Evolutionary conservation across 208 protist species (phyloP), one percentile per base, ranked within the genome.

Genomic region (Leishmania turanica): DNA sequence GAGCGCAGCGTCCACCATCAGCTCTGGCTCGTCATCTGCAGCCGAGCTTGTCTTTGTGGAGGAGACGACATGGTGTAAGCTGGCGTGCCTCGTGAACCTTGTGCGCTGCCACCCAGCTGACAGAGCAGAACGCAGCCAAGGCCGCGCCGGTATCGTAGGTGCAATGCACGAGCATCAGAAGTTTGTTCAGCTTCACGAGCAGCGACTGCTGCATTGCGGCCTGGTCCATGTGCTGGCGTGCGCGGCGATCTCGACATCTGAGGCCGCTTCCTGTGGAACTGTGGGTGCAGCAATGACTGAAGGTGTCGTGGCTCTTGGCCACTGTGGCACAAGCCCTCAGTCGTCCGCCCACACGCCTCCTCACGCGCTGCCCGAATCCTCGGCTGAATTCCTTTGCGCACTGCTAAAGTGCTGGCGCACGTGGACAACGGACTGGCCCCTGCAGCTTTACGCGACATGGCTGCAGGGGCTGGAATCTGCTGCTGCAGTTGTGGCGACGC

Each of bases 11-110:
- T 24, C 60, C 47, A n/a, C 40, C 42, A 68, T 37, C 64, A 37
- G 4, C 42, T 3, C 31, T 31, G 60, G 1, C 1, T 42, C 21
- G 53, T 42, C 40, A 31, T 13, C 27, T 31, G 54, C 17, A 40
- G 60, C 47, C 1, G 62, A 70, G 8, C 17, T 27, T 49, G 45
- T 74, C 17, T n/a, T 80, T 1, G 31, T 82, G 8, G 42, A 80
- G 6, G 78, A 86, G 66, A 42, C 66, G 53, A 82, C 82, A 49
- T 86, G 82, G 82, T 86, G 77, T 42, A 78, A 71, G 42, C 56
- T 86, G 82, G 74, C 66, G 31, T 82, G 65, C 27, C 15, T 84
- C 42, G 49, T 73, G 51, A 37, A 80, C 49, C 45, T 83, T 71
- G 24, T 58, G 7, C 74, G 74, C 37, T 77, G 74, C 74, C 51